Percentiles rank a stretch among this genome's conserved stretches.
phyloP scores from a whole-genome alignment of 2,329 filamentous ascomycete species.

The Colletotrichum camelliae region DNA sequence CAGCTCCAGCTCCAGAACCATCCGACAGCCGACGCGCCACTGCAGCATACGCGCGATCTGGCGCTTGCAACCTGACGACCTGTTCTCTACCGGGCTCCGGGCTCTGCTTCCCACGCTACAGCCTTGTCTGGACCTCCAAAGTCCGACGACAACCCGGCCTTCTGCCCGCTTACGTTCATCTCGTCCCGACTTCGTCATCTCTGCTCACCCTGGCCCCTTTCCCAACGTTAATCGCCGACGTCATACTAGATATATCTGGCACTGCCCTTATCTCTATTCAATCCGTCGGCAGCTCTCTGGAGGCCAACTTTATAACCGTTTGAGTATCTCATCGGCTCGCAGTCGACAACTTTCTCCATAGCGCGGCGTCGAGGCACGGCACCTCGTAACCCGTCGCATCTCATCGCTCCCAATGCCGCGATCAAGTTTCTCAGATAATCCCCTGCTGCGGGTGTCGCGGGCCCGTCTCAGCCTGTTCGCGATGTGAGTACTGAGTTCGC shows the following conservation, averaged over 20 bases:
- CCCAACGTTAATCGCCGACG: neutral
- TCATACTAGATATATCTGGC: neutral
- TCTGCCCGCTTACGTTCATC: neutral
- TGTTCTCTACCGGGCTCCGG: neutral
- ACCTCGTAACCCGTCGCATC: constrained; percentile 5
- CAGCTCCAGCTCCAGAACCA: neutral
- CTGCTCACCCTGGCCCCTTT: neutral
- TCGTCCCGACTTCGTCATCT: neutral
- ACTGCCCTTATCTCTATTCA: neutral
- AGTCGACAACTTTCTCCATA: neutral
- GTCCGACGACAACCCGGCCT: neutral
- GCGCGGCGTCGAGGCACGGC: constrained; percentile 1
- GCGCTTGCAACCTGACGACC: constrained; percentile 1
- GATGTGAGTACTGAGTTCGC: constrained; percentile 56
- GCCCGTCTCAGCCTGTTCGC: constrained; percentile 80
- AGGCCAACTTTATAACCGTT: neutral
- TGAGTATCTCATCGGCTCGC: neutral
- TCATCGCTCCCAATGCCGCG: constrained; percentile 42
- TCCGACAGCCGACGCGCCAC: neutral
- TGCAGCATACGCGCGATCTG: constrained; percentile 4
- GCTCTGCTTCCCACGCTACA: neutral
- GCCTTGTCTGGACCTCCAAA: neutral
- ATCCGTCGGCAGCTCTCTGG: neutral
- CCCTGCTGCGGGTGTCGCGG: constrained; percentile 77
- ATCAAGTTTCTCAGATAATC: constrained; percentile 57